These are phyloP conservation scores for Zhuliangozyma parablackwelliae DNA, from an alignment of 1,139 yeast species.

Conservation along the genomic window DNA sequence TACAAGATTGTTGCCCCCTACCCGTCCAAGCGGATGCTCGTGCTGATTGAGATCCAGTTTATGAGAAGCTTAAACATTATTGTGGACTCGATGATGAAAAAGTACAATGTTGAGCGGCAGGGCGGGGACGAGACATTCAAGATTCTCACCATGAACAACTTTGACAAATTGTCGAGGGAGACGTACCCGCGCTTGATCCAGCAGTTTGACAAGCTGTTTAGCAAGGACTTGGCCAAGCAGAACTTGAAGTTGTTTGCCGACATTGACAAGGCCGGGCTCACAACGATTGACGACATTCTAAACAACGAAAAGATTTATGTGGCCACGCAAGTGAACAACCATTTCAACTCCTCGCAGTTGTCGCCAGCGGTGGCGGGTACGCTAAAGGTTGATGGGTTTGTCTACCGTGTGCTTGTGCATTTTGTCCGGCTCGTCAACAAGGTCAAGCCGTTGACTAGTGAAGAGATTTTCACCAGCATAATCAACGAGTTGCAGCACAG, in stretches of 20 bases:
- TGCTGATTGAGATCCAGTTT: constrained; percentile 45
- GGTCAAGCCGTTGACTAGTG: constrained; percentile 41
- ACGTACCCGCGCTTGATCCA: constrained; percentile 32
- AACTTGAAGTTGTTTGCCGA: constrained; percentile 41
- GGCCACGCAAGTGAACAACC: constrained; percentile 24
- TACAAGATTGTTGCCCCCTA: constrained; percentile 30
- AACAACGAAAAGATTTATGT: constrained; percentile 36
- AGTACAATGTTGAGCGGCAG: constrained; percentile 32
- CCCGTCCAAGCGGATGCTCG: constrained; percentile 40
- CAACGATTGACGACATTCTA: constrained; percentile 41
- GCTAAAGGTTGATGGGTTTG: constrained; percentile 36
- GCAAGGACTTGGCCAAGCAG: constrained; percentile 34
- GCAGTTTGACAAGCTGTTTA: constrained; percentile 33
- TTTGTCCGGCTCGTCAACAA: constrained; percentile 40
- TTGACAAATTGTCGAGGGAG: constrained; percentile 31
- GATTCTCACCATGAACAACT: constrained; percentile 44
- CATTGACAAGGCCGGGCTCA: constrained; percentile 39
- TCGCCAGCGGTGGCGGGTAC: too few relatives aligned
- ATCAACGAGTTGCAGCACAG: constrained; percentile 38
- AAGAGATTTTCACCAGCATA: constrained; percentile 32
- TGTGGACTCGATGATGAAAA: constrained; percentile 42
- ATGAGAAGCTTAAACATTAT: constrained; percentile 43
- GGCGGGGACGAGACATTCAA: constrained; percentile 26
- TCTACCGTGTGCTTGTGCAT: constrained; percentile 37
- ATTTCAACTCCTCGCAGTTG: constrained; percentile 19